Evolutionary conservation across 352 stramenopile genomes (phyloP), one percentile per base, ranked within the genome.

Genomic region (Pythium biforme): DNA sequence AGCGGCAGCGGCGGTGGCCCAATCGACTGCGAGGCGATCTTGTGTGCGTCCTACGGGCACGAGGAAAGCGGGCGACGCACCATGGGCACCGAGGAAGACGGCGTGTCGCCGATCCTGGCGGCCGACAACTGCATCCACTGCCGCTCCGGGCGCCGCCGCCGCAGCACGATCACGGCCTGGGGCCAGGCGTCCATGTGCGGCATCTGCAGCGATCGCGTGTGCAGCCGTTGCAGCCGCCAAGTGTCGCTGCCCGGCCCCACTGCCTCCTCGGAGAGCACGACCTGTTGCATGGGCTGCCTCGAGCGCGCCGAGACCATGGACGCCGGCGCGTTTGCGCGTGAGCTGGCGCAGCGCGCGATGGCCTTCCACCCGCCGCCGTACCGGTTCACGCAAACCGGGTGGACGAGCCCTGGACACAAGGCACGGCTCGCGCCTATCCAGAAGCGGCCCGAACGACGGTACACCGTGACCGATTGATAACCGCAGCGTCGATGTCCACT

Each of bases 161-260:
- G 33, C 27, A 49, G 45, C 20, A 56, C 56, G 20, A 23, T 63
- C 25, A 48, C 56, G 23, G 29, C 3, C 23, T 37, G 41, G 27
- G 26, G 27, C 19, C 41, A 54, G 8, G 31, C 47, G 20, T 17
- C 19, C 17, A 31, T 41, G 15, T 63, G 56, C 23, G 34, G 31
- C n/a, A 52, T 63, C 26, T 64, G 58, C 52, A 45, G 34, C 23
- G 58, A 64, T 15, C 58, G 58, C 34, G 58, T 64, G 8, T 64
- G 58, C 26, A 17, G 14, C 27, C 47, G 52, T 25, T 64, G 58
- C 58, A 53, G 33, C 41, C 58, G 48, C 19, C 47, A 51, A 17
- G 47, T 64, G 7, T 34, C 15, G 10, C 20, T 53, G 14, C 31
- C 45, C 22, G 43, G 37, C 47, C 9, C 31, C 7, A 27, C 11